Evolutionary conservation across 345 rosid species (phyloP), one percentile per base, ranked within the genome.

Genomic region (Populus tremula): DNA sequence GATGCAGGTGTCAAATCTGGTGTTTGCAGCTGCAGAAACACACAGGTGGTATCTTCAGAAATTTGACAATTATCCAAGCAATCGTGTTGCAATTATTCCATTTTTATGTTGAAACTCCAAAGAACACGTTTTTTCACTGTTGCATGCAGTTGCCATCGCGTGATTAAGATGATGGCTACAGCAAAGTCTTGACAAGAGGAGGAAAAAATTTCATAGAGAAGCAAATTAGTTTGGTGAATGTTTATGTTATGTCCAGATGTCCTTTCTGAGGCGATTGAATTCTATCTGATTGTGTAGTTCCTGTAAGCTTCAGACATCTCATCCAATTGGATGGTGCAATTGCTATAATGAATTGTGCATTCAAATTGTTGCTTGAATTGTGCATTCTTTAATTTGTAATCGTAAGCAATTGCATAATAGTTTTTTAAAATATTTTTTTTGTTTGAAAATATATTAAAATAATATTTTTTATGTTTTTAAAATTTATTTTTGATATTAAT

Each of bases 1-100:
- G 27, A 73, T 71, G 72, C 89, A 93, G 98, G 98, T 88, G 72
- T 88, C 83, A 6, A 94, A 93, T 86, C 86, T 91, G 72, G 79
- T 72, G 38, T 66, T 86, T 29, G 93, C 89, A 2, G 98, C 95
- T 45, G 85, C 85, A 69, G 95, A 94, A 82, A 90, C 98, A 21
- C 96, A 89, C 61, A 82, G 77, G 73, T 90, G 97, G 98, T 90
- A 91, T 80, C 85, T 67, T 21, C 77, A 59, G 27, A 91, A 92
- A 75, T 94, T 91, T 61, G 91, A 90, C 41, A 78, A 84, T 69
- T 89, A 91, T 80, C 97, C 97, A 25, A 73, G 73, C 20, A 85
- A 87, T 54, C 85, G 92, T 23, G 23, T 5, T 38, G 91, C 89
- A 25, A 77, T 94, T 41, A 67, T 92, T 39, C 97, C 96, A 35